These are phyloP conservation scores for Trichoderma hamatum DNA, from an alignment of 2,329 filamentous ascomycete species.

Conservation along the genomic window DNA sequence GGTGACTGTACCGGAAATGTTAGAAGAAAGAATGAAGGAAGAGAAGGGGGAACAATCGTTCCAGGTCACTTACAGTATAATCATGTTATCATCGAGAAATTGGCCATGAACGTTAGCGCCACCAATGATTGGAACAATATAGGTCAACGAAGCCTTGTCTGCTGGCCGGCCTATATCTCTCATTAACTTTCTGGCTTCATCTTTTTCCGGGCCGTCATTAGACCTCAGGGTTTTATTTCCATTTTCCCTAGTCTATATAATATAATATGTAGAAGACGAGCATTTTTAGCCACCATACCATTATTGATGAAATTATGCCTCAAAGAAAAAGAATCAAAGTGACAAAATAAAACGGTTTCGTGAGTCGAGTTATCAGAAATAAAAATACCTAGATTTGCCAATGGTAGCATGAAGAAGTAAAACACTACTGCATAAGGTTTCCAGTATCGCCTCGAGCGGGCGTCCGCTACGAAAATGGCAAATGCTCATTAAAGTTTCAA, in stretches of 20 bases:
- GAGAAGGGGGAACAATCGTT: too few relatives aligned
- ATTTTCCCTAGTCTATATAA: too few relatives aligned
- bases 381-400: not conserved
- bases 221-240: too few relatives aligned
- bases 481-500: not conserved
- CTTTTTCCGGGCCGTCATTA: too few relatives aligned
- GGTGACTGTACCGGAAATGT: not conserved
- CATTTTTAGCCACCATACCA: not conserved
- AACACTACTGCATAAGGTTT: too few relatives aligned
- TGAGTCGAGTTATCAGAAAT: too few relatives aligned
- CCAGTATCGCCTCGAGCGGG: not conserved
- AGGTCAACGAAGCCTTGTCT: not conserved
- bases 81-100: constrained; percentile 3
- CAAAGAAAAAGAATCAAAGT: too few relatives aligned
- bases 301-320: not conserved
- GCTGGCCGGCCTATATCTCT: not conserved
- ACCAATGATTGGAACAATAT: not conserved
- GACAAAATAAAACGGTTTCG: too few relatives aligned
- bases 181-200: too few relatives aligned
- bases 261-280: too few relatives aligned
- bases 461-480: not conserved
- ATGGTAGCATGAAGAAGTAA: too few relatives aligned
- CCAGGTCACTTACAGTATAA: not conserved
- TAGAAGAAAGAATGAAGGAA: not conserved
- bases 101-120: not conserved